Base-by-base conservation (phyloP, 2,329 filamentous ascomycete species). In the Pestalotiopsis sp. region DNA sequence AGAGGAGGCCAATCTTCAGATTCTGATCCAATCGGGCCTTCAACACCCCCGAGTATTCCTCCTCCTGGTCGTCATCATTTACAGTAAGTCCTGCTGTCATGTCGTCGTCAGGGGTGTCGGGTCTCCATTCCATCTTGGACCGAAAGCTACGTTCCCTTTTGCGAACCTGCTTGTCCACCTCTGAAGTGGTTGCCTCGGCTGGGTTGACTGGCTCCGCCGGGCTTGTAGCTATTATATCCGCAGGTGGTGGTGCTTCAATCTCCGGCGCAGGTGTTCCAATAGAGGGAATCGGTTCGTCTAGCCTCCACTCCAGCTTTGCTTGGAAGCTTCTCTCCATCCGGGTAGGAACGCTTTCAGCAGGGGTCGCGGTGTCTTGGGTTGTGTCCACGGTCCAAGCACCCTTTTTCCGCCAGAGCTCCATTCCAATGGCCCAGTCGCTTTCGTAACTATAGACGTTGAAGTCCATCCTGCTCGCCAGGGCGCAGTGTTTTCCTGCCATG, bases 361-460 rank as follows among this genome's bases (percentile, higher is more conserved):
- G 65, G 27, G 66, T 64, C 68, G 75, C 45, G 60, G 70, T 65
- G 39, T 78, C 74, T 6, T 74, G 73, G 39, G 79, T 79, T 1
- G 77, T 78, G 5, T 81, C 80, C 5, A 82, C 73, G 27, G 75
- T 80, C 74, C 80, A 78, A 57, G 81, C 78, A 20, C 83, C 80
- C 70, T 84, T 84, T 75, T 89, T 91, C 76, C 93, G 90, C 95
- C 96, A 99, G 58, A 98, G 84, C 82, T 99, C 96, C 83, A 94
- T 93, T 14, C 96, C 96, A 27, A 98, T 88, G 31, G 94, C 91
- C 85, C 97, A 92, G 69, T 96, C 93, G 77, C 94, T 97, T 83
- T 99, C 96, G 83, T 98, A 99, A 78, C 94, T 97, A 82, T 98
- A 98, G 64, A 98, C 92, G 76, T 99, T 99, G 82, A 99, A 99